Evolutionary conservation across 208 protist genomes (phyloP).

Genomic region (Trypanosoma avium): DNA sequence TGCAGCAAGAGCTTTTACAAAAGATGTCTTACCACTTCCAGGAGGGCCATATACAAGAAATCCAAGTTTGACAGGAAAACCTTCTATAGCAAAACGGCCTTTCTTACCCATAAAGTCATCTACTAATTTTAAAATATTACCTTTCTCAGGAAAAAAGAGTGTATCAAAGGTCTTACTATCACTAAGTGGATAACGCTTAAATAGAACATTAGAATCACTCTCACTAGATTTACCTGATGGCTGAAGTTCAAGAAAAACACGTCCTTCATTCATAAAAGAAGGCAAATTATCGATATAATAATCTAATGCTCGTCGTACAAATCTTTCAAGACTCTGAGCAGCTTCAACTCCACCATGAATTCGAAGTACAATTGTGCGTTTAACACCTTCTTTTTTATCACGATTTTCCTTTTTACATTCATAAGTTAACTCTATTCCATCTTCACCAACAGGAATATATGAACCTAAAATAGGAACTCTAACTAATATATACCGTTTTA

Average conservation of each 20-base stretch:
- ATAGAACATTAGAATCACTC: slow-evolving; percentile 20
- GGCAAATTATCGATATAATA: slow-evolving; percentile 48
- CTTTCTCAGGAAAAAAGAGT: slow-evolving; percentile 82
- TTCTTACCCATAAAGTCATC: slow-evolving; percentile 73
- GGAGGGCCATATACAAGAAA: slow-evolving; percentile 98
- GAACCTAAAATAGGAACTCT: slow-evolving; percentile 35
- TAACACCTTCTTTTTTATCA: slow-evolving; percentile 19
- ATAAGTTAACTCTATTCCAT: slow-evolving; percentile 55
- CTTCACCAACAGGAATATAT: slow-evolving; percentile 39
- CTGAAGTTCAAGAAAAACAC: slow-evolving; percentile 55
- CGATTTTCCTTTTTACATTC: slow-evolving; percentile 21
- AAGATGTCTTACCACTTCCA: slow-evolving; percentile 97
- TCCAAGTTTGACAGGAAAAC: slow-evolving; percentile 93
- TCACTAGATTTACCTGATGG: background rate
- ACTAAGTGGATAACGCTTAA: slow-evolving; percentile 73
- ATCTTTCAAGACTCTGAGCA: slow-evolving; percentile 36
- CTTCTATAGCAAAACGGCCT: slow-evolving; percentile 80
- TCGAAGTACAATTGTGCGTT: slow-evolving; percentile 36
- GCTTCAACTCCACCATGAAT: slow-evolving; percentile 25
- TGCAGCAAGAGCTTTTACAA: slow-evolving; percentile 98
- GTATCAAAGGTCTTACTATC: slow-evolving; percentile 83
- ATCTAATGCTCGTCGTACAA: slow-evolving; percentile 33
- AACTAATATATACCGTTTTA: slow-evolving; percentile 43
- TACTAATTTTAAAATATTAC: slow-evolving; percentile 64
- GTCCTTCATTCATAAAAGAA: slow-evolving; percentile 28